Conservation (phyloP, 768 basidiomycete genomes). For the Leccinum pellstonianum region DNA sequence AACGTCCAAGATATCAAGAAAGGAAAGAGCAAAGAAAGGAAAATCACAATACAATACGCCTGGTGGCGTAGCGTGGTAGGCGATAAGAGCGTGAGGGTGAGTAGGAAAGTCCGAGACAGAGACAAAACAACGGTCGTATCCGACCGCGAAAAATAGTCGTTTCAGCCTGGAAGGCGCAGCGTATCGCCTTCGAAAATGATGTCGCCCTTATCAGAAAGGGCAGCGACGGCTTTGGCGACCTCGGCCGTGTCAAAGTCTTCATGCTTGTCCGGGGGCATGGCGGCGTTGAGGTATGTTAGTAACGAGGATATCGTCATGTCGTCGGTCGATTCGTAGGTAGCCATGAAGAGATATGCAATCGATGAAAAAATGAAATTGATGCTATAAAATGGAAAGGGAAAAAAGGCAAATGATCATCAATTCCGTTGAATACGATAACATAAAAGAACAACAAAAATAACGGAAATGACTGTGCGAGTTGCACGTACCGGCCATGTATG, state of each 20-base stretch:
- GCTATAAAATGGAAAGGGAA: constrained; percentile 31
- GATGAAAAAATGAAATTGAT: constrained; percentile 60
- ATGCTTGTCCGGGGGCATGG: constrained; percentile 74
- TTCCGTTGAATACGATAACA: constrained; percentile 1
- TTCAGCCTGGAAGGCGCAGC: constrained; percentile 29
- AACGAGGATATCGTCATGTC: constrained; percentile 69
- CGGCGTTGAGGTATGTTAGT: constrained; percentile 71
- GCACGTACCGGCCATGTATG: constrained; percentile 55
- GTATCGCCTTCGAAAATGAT: constrained; percentile 54
- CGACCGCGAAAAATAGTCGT: not conserved
- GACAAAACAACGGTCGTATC: not conserved
- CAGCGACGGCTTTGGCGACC: constrained; percentile 51
- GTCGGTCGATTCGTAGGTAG: constrained; percentile 65
- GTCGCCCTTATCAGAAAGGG: constrained; percentile 46
- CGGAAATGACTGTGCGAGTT: constrained; percentile 8
- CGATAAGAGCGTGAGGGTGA: not conserved
- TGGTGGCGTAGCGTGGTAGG: not conserved
- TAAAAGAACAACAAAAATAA: not conserved
- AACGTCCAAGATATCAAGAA: constrained; percentile 28
- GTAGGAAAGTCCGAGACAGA: not conserved
- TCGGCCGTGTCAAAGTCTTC: constrained; percentile 81
- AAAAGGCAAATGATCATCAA: constrained; percentile 6
- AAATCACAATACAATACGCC: constrained; percentile 18
- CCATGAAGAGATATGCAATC: constrained; percentile 61
- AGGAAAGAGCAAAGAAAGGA: not conserved